Conservation (phyloP, 805 yeast genomes). For the Wickerhamomyces ciferrii region DNA sequence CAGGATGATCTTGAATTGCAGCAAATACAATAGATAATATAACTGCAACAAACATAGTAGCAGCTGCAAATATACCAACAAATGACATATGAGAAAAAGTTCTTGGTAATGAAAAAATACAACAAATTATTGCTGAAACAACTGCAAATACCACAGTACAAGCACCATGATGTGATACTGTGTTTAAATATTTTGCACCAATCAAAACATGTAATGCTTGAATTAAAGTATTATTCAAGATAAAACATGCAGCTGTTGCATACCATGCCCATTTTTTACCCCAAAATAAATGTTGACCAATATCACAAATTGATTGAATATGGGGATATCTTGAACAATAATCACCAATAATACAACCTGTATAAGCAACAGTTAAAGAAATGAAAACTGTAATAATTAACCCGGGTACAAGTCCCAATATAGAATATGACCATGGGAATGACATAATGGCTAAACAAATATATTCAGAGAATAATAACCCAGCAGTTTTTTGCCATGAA, state of each 20-base stretch:
- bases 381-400: slow-evolving; percentile 47
- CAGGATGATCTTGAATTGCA: slow-evolving; percentile 46
- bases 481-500: slow-evolving; percentile 56
- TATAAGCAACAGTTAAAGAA: slow-evolving; percentile 45
- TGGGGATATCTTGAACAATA: slow-evolving; percentile 50
- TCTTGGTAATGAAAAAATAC: slow-evolving; percentile 48
- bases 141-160: slow-evolving; percentile 51
- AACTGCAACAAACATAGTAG: slow-evolving; percentile 53
- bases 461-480: slow-evolving; percentile 54
- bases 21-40: slow-evolving; percentile 47
- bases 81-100: slow-evolving; percentile 47
- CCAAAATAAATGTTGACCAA: slow-evolving; percentile 53
- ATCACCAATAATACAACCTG: slow-evolving; percentile 50
- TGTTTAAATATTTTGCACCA: slow-evolving; percentile 57
- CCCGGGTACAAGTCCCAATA: slow-evolving; percentile 55
- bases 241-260: slow-evolving; percentile 48
- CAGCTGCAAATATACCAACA: slow-evolving; percentile 49
- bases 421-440: slow-evolving; percentile 63
- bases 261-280: slow-evolving; percentile 48
- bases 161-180: slow-evolving; percentile 41
- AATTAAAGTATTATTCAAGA: slow-evolving; percentile 50
- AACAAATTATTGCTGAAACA: slow-evolving; percentile 43
- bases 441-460: slow-evolving; percentile 59
- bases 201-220: slow-evolving; percentile 55
- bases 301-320: slow-evolving; percentile 49